These are phyloP conservation scores for Moesziomyces globuligerus DNA, from an alignment of 1,284 basidiomycete genomes.

Conservation along the genomic window DNA sequence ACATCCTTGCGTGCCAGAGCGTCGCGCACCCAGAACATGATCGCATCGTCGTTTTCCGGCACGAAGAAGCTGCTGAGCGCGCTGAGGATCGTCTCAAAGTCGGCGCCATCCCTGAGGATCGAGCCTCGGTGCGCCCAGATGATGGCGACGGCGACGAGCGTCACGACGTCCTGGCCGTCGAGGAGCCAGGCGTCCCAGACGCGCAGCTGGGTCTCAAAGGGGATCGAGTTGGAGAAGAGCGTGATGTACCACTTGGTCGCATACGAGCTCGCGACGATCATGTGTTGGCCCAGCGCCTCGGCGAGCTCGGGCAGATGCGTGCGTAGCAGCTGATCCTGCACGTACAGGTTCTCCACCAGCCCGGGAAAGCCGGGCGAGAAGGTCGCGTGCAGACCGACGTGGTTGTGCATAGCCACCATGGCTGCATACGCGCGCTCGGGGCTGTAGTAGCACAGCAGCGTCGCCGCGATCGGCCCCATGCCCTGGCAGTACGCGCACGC, in stretches of 20 bases:
- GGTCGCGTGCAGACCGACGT: slow-evolving; percentile 87
- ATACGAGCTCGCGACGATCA: slow-evolving; percentile 90
- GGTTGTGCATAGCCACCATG: slow-evolving; percentile 77
- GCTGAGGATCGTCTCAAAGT: slow-evolving; percentile 54
- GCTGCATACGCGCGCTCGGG: slow-evolving; percentile 79
- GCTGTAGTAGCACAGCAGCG: slow-evolving; percentile 86
- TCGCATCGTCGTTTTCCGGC: slow-evolving; percentile 58
- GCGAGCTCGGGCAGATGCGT: slow-evolving; percentile 88
- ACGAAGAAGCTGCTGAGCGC: slow-evolving; percentile 55
- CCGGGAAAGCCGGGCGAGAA: slow-evolving; percentile 96
- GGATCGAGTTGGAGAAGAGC: slow-evolving; percentile 86
- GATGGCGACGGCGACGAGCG: slow-evolving; percentile 84
- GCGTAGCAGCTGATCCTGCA: slow-evolving; percentile 88
- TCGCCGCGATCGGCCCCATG: slow-evolving; percentile 97
- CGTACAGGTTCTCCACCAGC: slow-evolving; percentile 89
- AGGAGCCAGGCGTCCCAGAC: slow-evolving; percentile 93
- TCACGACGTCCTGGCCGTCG: slow-evolving; percentile 88
- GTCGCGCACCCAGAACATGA: slow-evolving; percentile 56
- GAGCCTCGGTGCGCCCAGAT: slow-evolving; percentile 79
- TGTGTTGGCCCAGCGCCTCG: slow-evolving; percentile 76
- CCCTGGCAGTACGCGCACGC: slow-evolving; percentile 98
- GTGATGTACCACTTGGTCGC: slow-evolving; percentile 99
- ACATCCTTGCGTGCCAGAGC: slow-evolving; percentile 40
- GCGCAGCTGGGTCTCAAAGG: slow-evolving; percentile 91
- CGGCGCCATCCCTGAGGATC: slow-evolving; percentile 20